Base-by-base conservation (phyloP, 2,329 filamentous ascomycete species). In the Ascochyta koolunga region DNA sequence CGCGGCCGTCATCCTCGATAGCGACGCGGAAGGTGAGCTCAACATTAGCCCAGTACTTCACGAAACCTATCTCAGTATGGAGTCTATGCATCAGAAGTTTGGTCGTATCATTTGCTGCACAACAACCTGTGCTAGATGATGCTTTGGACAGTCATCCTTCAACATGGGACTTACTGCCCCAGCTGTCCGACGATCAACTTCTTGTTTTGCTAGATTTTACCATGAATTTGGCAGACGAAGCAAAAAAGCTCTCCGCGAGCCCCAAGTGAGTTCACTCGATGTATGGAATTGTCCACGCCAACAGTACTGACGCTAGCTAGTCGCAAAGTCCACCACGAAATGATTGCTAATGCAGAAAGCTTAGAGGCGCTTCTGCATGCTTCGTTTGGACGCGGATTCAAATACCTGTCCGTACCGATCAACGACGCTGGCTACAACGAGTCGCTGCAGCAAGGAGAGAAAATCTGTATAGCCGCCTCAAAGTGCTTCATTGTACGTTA, bases 21-120 rank as follows among this genome's bases (percentile, higher is more conserved):
- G 88, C 91, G 6, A 79, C 85, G 18, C 85, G 86, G 62, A 95
- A 95, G 75, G 80, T 93, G 21, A 89, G 88, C 60, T 88, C 89
- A n/a, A 89, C 89, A 6, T 76, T 93, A 6, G 87, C 89, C 15
- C 88, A 88, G 18, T 91, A 88, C 68, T 92, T 90, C 66, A 80
- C 90, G 27, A 88, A 88, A 53, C 89, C 89, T 57, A 84, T 89
- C 6, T 76, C 81, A 10, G 77, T 83, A 5, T 93, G 90, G 89
- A 78, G 80, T n/a, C 77, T 77, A 44, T 90, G 87, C 57, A 72
- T 91, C 29, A 80, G 80, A 32, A 86, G 89, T 65, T 75, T 91
- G n/a, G 66, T 86, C 33, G 78, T 82, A 50, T 89, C 84, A 50
- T 77, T 89, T 16, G 59, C 81, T 77, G 43, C 70, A 75, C 19